Evolutionary conservation across 2,329 filamentous ascomycete genomes (phyloP).

Genomic region (Rhynchosporium secalis): DNA sequence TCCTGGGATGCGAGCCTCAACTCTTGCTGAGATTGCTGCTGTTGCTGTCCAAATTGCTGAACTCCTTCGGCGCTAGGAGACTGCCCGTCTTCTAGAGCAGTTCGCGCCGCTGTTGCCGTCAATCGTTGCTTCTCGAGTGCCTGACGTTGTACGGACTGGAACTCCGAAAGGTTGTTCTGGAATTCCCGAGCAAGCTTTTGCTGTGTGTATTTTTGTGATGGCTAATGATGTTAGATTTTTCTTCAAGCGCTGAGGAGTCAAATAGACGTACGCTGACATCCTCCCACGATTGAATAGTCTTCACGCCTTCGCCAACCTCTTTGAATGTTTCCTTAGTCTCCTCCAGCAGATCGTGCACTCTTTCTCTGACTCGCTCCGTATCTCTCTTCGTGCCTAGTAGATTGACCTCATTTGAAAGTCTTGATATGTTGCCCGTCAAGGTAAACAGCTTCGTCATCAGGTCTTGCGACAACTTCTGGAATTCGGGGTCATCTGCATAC

Average conservation of each 20-base stretch:
- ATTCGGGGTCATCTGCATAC: constrained; percentile 91
- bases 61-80: constrained; percentile 40
- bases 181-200: constrained; percentile 94
- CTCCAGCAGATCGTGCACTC: constrained; percentile 83
- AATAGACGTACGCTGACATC: constrained; percentile 67
- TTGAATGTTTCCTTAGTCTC: constrained; percentile 87
- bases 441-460: constrained; percentile 88
- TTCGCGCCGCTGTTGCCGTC: constrained; percentile 78
- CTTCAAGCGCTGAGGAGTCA: background rate
- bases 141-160: constrained; percentile 85
- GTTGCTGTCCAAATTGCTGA: constrained; percentile 44
- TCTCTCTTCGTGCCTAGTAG: constrained; percentile 88
- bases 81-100: constrained; percentile 67
- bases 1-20: constrained; percentile 83
- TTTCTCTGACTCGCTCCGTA: constrained; percentile 84
- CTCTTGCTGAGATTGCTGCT: constrained; percentile 70
- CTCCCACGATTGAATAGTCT: constrained; percentile 85
- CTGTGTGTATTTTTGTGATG: constrained; percentile 94
- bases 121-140: constrained; percentile 92
- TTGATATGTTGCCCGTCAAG: constrained; percentile 83
- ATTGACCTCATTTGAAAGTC: constrained; percentile 79
- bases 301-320: constrained; percentile 88
- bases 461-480: constrained; percentile 76
- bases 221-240: constrained; percentile 50
- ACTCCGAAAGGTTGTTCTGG: constrained; percentile 82